A percentile compares a stretch with the other conserved stretches of the same genome.
These are phyloP conservation scores for Dendryphion nanum DNA, from an alignment of 2,329 filamentous ascomycete species.

Conservation along the genomic window DNA sequence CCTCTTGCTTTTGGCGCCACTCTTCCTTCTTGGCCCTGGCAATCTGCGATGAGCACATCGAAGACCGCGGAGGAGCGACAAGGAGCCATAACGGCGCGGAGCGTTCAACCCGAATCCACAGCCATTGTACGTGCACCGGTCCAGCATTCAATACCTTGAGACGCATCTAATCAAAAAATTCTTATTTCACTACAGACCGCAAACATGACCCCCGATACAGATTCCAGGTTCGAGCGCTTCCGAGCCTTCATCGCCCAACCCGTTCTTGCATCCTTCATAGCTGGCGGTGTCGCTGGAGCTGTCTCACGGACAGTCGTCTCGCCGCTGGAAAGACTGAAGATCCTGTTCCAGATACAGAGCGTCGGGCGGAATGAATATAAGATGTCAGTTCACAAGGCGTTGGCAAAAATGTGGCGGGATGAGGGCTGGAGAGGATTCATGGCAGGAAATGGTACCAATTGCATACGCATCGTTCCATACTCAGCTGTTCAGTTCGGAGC, in stretches of 20 bases:
- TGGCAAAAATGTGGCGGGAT: constrained; percentile 94
- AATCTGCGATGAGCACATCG: constrained; percentile 18
- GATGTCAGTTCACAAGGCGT: constrained; percentile 81
- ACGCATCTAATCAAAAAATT: constrained; percentile 13
- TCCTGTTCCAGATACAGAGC: constrained; percentile 95
- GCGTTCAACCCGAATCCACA: constrained; percentile 9
- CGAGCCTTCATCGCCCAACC: constrained; percentile 66
- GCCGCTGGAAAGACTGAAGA: constrained; percentile 92
- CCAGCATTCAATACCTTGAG: not conserved
- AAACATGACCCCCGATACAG: constrained; percentile 9
- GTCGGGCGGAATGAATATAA: constrained; percentile 90
- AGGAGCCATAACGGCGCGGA: constrained; percentile 16
- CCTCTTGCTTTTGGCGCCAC: constrained; percentile 7
- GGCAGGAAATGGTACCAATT: constrained; percentile 97
- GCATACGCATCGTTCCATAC: constrained; percentile 96
- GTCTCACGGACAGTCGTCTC: constrained; percentile 98
- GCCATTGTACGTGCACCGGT: constrained; percentile 11
- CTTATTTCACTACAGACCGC: constrained; percentile 5
- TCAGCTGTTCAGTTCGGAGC: constrained; percentile 97
- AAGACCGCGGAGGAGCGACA: constrained; percentile 14
- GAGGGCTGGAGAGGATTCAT: constrained; percentile 98
- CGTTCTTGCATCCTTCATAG: constrained; percentile 87
- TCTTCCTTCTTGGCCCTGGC: constrained; percentile 10
- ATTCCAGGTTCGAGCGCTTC: constrained; percentile 24
- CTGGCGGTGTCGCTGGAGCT: constrained; percentile 88